Percentiles rank a stretch among this genome's conserved stretches.
These are phyloP conservation scores for Aphanomyces stellatus DNA, from an alignment of 352 stramenopile genomes.

Conservation along the genomic window DNA sequence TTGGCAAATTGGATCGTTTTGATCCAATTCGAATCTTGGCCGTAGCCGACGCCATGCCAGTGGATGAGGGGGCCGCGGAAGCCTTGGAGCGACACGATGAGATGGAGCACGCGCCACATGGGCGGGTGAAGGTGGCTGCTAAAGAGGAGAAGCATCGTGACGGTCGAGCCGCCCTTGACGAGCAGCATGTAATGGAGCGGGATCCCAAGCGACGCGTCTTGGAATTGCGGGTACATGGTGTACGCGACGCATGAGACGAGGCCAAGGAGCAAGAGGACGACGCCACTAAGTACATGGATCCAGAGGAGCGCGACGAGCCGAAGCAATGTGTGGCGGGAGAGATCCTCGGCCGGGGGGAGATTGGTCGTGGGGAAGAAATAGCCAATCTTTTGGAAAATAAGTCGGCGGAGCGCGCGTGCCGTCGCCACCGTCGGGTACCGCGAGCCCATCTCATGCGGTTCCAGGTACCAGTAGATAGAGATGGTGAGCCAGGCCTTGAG, in stretches of 20 bases:
- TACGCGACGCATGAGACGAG: constrained; percentile 39
- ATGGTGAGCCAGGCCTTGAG: constrained; percentile 64
- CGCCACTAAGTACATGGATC: constrained; percentile 55
- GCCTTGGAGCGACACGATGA: constrained; percentile 27
- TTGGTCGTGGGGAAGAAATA: constrained; percentile 67
- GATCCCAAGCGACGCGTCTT: constrained; percentile 32
- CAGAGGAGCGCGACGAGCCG: constrained; percentile 56
- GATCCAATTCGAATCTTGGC: constrained; percentile 58
- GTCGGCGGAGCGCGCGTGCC: constrained; percentile 20
- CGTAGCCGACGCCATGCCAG: constrained; percentile 36
- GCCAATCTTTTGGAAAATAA: constrained; percentile 44
- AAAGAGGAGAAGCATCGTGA: constrained; percentile 47
- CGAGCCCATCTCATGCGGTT: constrained; percentile 15
- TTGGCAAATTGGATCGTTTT: constrained; percentile 52
- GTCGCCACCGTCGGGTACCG: constrained; percentile 25
- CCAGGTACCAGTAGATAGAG: constrained; percentile 53
- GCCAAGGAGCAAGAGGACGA: constrained; percentile 39
- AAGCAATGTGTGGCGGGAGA: constrained; percentile 67
- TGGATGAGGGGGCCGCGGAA: constrained; percentile 28
- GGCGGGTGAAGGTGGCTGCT: constrained; percentile 44
- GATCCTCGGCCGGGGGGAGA: constrained; percentile 36
- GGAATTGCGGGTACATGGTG: constrained; percentile 43
- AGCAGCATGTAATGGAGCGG: constrained; percentile 56
- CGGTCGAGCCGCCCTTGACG: constrained; percentile 42
- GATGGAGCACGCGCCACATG: constrained; percentile 44